Evolutionary conservation across 352 stramenopile genomes (phyloP), one percentile per base, ranked within the genome.

Genomic region (Pythium phragmiticola): DNA sequence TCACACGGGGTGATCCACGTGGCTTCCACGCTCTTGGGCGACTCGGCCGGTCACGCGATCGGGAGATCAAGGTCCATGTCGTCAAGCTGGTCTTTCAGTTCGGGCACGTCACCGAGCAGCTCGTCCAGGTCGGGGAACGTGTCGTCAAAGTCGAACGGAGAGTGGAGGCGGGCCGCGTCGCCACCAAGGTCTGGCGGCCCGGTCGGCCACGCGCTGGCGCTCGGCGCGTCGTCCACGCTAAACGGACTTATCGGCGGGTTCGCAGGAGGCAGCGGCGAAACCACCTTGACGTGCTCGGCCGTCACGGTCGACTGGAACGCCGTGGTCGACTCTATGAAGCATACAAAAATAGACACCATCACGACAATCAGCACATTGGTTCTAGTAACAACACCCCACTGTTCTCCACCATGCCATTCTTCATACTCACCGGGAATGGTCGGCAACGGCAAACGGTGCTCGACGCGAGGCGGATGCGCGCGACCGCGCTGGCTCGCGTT

Each of bases 361-460:
- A 42, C 37, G 14, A 42, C 7, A 6, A 16, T n/a, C 36, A 60
- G 53, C 33, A 28, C 21, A 21, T 21, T 21, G 21, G 21, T 21
- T 21, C 21, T 21, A 21, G 21, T 21, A 21, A 21, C n/a, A n/a
- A n/a, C n/a, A n/a, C 21, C 21, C 21, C 21, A 21, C 21, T 21
- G 21, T 21, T 21, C 21, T 21, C 21, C 21, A 21, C 21, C 21
- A 16, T 7, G 12, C 50, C 9, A 45, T 19, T 16, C 30, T 46
- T 16, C 50, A 8, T 45, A 19, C 34, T 45, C 50, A 42, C 37
- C 19, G 30, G 17, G 30, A 33, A 21, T 17, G 2, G 46, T 23
- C 17, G 28, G 12, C 23, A 39, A 26, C 37, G 55, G 55, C 42
- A 61, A 21, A 13, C 55, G 41, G n/a, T 61, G 55, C n/a, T 61